Conservation (phyloP, 805 yeast genomes). For the Saccharomycopsis javanensis region DNA sequence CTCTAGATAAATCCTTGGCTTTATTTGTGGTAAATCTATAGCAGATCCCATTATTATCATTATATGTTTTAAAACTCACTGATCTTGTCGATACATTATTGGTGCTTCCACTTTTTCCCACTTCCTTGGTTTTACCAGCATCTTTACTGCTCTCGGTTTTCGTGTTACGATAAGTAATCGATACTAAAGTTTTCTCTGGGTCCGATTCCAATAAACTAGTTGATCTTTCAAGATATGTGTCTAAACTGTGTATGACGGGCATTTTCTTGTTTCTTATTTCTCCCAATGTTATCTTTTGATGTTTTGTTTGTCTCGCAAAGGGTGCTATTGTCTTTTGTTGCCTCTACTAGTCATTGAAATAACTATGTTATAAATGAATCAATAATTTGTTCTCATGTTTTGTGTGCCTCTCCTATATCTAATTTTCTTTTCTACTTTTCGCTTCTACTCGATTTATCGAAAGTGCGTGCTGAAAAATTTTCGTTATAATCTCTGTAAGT, state of each 20-base stretch:
- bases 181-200: conserved; percentile 25
- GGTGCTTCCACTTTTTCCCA: conserved; percentile 25
- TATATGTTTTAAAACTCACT: conserved; percentile 51
- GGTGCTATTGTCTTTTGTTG: no score
- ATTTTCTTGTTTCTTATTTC: neutral
- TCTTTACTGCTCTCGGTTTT: conserved; percentile 1
- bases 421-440: neutral
- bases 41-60: conserved; percentile 54
- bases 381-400: neutral
- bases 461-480: neutral
- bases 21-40: conserved; percentile 50
- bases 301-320: no score
- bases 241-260: conserved; percentile 24
- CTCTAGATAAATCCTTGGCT: conserved; percentile 62
- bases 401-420: no score
- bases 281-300: no score
- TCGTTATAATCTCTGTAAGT: no score
- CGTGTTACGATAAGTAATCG: conserved; percentile 28
- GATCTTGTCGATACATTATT: neutral
- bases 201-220: conserved; percentile 24
- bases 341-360: neutral
- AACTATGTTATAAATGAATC: no score
- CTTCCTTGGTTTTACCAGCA: conserved; percentile 18
- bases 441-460: neutral
- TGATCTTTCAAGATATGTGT: conserved; percentile 26